Percentiles rank a stretch among this genome's conserved stretches.
Conservation (phyloP, 2,329 filamentous ascomycete species). For the Penicillium paneum region DNA sequence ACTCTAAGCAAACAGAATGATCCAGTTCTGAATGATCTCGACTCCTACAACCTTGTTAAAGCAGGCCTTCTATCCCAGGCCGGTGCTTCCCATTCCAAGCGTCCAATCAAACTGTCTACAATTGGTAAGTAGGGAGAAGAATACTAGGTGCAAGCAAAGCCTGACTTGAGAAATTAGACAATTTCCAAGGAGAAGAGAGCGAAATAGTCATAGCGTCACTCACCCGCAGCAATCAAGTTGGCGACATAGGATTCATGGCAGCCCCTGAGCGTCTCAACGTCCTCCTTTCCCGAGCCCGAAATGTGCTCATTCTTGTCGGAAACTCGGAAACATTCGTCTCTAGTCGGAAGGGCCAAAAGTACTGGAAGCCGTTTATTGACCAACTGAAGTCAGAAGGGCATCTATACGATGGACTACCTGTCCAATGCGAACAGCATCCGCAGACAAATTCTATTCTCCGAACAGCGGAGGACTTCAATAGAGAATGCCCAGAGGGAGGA, state of each 20-base stretch:
- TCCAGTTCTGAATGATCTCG: conserved; percentile 65
- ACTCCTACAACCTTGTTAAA: conserved; percentile 59
- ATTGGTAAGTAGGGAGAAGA: conserved; percentile 55
- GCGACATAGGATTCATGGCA: conserved; percentile 69
- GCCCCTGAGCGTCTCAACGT: conserved; percentile 68
- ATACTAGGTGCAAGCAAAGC: not conserved
- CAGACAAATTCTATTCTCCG: conserved; percentile 48
- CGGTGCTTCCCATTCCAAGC: conserved; percentile 52
- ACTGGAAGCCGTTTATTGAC: conserved; percentile 60
- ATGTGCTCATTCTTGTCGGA: conserved; percentile 66
- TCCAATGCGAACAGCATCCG: conserved; percentile 60
- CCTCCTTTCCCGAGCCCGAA: conserved; percentile 63
- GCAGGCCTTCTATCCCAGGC: conserved; percentile 61
- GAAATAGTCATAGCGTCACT: conserved; percentile 68
- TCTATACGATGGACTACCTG: conserved; percentile 59
- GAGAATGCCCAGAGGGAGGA: conserved; percentile 65
- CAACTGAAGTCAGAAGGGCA: conserved; percentile 51
- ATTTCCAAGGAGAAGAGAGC: conserved; percentile 75
- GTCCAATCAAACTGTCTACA: conserved; percentile 60
- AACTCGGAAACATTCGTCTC: conserved; percentile 65
- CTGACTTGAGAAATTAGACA: conserved; percentile 51
- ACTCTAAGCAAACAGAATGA: conserved; percentile 58
- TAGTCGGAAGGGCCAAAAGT: conserved; percentile 54
- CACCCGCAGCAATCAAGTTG: conserved; percentile 61
- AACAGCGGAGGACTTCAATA: conserved; percentile 57